Conservation (phyloP, 1,284 basidiomycete genomes). For the Prillingera fragicola region DNA sequence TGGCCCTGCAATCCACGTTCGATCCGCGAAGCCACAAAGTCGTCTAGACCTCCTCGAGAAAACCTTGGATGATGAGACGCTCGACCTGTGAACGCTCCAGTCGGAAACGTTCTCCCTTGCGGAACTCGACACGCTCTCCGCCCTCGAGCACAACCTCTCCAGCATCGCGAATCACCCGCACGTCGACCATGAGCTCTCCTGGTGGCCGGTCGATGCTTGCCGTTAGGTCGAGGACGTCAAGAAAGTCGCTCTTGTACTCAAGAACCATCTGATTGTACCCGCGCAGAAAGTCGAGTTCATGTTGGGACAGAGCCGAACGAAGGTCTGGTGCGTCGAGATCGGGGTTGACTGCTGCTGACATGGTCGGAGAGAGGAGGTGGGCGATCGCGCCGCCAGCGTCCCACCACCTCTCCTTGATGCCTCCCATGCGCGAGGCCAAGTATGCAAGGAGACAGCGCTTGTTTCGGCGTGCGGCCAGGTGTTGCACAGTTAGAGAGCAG, state of each 20-base stretch:
- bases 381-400: constrained; percentile 83
- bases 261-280: constrained; percentile 75
- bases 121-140: constrained; percentile 73
- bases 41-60: constrained; percentile 59
- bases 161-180: constrained; percentile 62
- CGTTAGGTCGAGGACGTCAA: constrained; percentile 78
- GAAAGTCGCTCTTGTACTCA: constrained; percentile 77
- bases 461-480: constrained; percentile 81
- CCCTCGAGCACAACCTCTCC: constrained; percentile 83
- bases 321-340: constrained; percentile 53
- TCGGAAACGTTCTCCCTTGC: constrained; percentile 80
- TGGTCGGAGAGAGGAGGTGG: constrained; percentile 62
- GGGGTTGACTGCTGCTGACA: background rate
- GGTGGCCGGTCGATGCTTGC: constrained; percentile 66
- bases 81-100: constrained; percentile 81
- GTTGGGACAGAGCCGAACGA: constrained; percentile 71
- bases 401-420: constrained; percentile 83
- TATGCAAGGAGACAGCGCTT: constrained; percentile 91
- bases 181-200: constrained; percentile 48
- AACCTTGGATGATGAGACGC: constrained; percentile 84
- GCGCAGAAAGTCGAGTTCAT: constrained; percentile 84
- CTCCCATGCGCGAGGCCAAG: constrained; percentile 74
- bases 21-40: too few relatives aligned
- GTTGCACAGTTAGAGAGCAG: constrained; percentile 74
- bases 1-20: too few relatives aligned